Evolutionary conservation across 2,329 filamentous ascomycete genomes (phyloP).

Genomic region (Penicillium sp.): DNA sequence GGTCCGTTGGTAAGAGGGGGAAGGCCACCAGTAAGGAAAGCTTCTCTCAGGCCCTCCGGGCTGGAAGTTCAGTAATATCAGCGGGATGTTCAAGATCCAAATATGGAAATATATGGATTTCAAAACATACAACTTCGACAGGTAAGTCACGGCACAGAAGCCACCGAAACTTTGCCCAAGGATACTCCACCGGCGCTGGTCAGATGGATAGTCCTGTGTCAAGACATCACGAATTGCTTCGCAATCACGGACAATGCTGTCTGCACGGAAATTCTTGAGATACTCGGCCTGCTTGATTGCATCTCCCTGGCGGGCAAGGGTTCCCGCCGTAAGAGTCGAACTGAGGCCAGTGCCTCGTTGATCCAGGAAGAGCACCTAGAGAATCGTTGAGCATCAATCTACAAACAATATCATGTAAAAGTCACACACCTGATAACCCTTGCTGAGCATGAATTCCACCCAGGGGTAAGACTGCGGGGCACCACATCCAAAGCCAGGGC

Average conservation of each 20-base stretch:
- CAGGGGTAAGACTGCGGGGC: slow-evolving; percentile 72
- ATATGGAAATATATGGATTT: not conserved
- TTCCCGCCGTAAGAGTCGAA: slow-evolving; percentile 72
- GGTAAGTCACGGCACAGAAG: slow-evolving; percentile 79
- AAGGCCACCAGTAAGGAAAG: slow-evolving; percentile 81
- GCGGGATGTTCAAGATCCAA: not conserved
- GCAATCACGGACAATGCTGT: slow-evolving; percentile 84
- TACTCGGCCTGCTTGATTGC: slow-evolving; percentile 72
- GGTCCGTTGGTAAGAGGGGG: slow-evolving; percentile 71
- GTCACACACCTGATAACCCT: slow-evolving; percentile 70
- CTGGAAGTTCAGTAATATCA: slow-evolving; percentile 29
- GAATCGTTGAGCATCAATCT: not conserved
- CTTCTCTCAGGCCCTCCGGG: slow-evolving; percentile 75
- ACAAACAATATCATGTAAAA: not conserved
- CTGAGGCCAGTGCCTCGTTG: slow-evolving; percentile 87
- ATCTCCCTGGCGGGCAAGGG: slow-evolving; percentile 65
- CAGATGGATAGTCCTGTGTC: slow-evolving; percentile 66
- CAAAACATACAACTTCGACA: slow-evolving; percentile 65
- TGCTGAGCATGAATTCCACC: slow-evolving; percentile 69
- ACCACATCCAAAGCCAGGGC: slow-evolving; percentile 75
- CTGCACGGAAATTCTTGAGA: slow-evolving; percentile 80
- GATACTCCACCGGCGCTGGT: slow-evolving; percentile 77
- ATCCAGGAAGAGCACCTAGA: slow-evolving; percentile 71
- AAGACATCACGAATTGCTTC: slow-evolving; percentile 79
- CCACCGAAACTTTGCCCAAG: slow-evolving; percentile 93